These are phyloP conservation scores for Gaultheria prostrata DNA, from an alignment of 148 eudicot genomes.

Conservation along the genomic window DNA sequence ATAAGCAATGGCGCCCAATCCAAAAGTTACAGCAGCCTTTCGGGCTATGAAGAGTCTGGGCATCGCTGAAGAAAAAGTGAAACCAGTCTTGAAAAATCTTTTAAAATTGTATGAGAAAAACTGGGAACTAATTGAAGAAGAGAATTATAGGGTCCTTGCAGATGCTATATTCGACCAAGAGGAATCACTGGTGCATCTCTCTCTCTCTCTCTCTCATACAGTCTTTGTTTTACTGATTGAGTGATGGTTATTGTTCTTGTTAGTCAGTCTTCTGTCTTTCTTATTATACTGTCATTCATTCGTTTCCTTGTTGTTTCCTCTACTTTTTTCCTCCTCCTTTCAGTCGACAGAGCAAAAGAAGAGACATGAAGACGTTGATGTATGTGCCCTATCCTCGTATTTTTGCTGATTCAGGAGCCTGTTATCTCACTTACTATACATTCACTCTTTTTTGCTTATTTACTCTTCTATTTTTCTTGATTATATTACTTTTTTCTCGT, in stretches of 20 bases:
- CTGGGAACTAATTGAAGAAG: conserved; percentile 79
- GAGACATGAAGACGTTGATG: conserved; percentile 31
- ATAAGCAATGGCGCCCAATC: conserved; percentile 46
- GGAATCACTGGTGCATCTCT: conserved; percentile 43
- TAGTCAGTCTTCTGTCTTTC: conserved; percentile 7
- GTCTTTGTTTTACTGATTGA: not conserved
- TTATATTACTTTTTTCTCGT: not conserved
- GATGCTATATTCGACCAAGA: conserved; percentile 80
- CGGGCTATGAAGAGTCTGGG: conserved; percentile 71
- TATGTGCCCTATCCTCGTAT: conserved; percentile 27
- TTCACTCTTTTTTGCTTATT: not conserved
- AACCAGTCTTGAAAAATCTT: conserved; percentile 72
- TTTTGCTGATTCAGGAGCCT: not conserved
- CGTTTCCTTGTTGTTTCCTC: not conserved
- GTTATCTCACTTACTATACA: not conserved
- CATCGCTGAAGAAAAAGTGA: conserved; percentile 52
- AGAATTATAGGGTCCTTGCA: conserved; percentile 72
- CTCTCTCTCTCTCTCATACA: not conserved
- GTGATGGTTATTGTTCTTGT: not conserved
- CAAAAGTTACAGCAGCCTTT: conserved; percentile 53
- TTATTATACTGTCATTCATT: not conserved
- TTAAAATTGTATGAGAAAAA: conserved; percentile 69
- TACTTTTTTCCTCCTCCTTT: conserved; percentile 12
- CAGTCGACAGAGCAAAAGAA: conserved; percentile 41
- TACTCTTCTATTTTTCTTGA: not conserved